Conservation (phyloP, 805 yeast genomes). For the Pichia rugopelliculosa region DNA sequence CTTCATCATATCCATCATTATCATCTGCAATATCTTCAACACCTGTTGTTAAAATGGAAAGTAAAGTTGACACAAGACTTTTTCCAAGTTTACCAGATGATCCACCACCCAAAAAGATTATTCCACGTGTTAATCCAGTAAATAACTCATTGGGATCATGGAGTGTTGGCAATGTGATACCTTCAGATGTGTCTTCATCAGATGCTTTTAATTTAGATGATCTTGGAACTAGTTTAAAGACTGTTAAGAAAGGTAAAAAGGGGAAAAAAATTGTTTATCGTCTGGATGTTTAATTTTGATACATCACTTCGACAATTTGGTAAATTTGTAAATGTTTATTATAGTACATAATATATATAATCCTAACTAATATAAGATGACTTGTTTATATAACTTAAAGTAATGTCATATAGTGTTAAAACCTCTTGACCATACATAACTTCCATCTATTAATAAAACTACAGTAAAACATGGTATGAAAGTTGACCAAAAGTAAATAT, state of each 20-base stretch:
- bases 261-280: conserved; percentile 49
- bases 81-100: conserved; percentile 33
- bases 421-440: conserved; percentile 64
- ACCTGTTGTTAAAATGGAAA: background rate
- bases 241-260: conserved; percentile 35
- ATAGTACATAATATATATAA: no score
- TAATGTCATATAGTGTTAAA: background rate
- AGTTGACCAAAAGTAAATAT: conserved; percentile 45
- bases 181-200: conserved; percentile 1
- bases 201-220: conserved; percentile 19
- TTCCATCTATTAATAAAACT: conserved; percentile 56
- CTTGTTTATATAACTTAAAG: background rate
- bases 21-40: conserved; percentile 5
- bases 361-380: background rate
- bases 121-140: conserved; percentile 54
- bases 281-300: conserved; percentile 29
- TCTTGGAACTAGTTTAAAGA: conserved; percentile 14
- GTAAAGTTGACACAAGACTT: conserved; percentile 12
- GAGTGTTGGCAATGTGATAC: conserved; percentile 18
- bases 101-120: conserved; percentile 34
- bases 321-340: background rate
- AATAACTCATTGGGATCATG: conserved; percentile 25
- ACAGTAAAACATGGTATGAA: conserved; percentile 40
- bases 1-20: background rate
- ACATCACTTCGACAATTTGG: background rate